Base-by-base conservation (phyloP, 139 green algal species). In the Zygnema cylindricum region DNA sequence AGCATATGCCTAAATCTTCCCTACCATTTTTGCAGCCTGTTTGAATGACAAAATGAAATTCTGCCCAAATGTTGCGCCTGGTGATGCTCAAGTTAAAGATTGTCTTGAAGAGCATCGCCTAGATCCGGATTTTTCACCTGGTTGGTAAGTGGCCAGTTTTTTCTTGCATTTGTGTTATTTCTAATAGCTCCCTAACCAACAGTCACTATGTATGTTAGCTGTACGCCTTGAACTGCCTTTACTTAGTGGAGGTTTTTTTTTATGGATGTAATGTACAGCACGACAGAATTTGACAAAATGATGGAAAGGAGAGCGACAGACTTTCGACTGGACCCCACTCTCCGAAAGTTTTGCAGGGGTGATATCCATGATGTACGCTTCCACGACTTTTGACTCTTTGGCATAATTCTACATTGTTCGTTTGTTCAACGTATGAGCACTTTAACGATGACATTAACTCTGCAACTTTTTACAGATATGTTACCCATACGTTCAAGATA, bases 21-120 rank as follows among this genome's bases (percentile, higher is more conserved):
- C 57, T 73, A n/a, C 30, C 57, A 25, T 73, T 30, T 86, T 30
- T 87, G 63, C 83, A 88, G 57, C 91, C 39, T 98, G 96, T 94
- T 84, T 92, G 40, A 77, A 43, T 0, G 96, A 98, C 78, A 94
- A 94, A 91, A 84, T 84, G 77, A 92, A 90, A 41, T 97, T 96
- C 91, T 98, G 96, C 92, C 79, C 43, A 1, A 54, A 91, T n/a
- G 88, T 90, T 7, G 30, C 43, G 1, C 1, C 92, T 90, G 94
- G 93, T 36, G 88, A 93, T 43, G 91, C 93, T 2, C 76, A 87
- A n/a, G 90, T 94, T 1, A 96, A 97, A 92, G 90, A 93, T 36
- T 93, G 90, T 89, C 83, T 93, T 7, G 90, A 93, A 79, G 36
- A 88, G 7, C 93, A 93, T 32, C 88, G 91, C 30, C 21, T 39